Base-by-base conservation (phyloP, 2,329 filamentous ascomycete genomes). In the Alternaria gaisen region DNA sequence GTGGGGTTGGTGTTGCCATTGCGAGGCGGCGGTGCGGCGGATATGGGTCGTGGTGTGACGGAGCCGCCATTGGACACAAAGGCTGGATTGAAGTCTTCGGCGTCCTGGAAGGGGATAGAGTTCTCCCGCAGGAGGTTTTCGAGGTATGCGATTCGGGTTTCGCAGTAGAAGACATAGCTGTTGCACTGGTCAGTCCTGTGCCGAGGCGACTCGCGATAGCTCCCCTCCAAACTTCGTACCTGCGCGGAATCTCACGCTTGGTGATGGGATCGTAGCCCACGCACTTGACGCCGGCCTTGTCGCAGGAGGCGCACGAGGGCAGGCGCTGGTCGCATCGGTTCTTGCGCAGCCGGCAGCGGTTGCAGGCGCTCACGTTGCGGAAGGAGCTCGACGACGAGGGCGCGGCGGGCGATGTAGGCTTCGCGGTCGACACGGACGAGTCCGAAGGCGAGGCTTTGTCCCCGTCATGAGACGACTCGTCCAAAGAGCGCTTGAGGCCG, bases 221-320 rank as follows among this genome's bases (percentile, higher is more conserved):
- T 60, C 55, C 36, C 20, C 50, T 24, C 26, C 4, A 16, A 18
- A 43, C 18, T 48, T 16, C 64, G 30, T 65, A 67, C 83, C 87
- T 90, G 80, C 94, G 87, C 51, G 94, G 94, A 60, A 98, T 97
- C 80, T 97, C 93, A 75, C 92, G 90, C 84, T 97, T 97, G 24
- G 93, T 97, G 74, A 97, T 97, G 34, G 94, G 94, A 77, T 98
- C 94, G 79, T 97, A 97, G 64, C 94, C 94, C 52, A 97, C 93
- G 78, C 95, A 98, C 68, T 91, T 90, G 46, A 96, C 92, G 60
- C 87, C 87, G n/a, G 92, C 94, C 82, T 97, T 97, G 77, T 94
- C 93, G 80, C 94, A 98, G 69, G 92, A 92, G 42, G 91, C 90
- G 78, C 94, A 98, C 71, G 91, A 92, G 9, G 94, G 94, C 63